These are phyloP conservation scores for Pseudozyma hubeiensis DNA, from an alignment of 1,284 basidiomycete genomes.

Conservation along the genomic window DNA sequence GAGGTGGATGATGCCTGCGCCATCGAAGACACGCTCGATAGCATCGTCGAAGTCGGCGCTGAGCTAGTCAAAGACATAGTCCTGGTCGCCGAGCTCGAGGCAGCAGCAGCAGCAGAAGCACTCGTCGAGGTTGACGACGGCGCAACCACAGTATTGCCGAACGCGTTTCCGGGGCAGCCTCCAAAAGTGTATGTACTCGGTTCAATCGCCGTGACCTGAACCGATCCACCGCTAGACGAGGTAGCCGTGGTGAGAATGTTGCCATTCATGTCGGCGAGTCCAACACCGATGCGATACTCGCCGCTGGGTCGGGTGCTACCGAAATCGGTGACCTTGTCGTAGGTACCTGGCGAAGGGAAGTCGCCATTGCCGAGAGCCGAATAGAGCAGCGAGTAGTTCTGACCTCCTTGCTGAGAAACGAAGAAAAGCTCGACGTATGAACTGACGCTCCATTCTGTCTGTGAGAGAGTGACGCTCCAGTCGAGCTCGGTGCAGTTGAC, in stretches of 20 bases:
- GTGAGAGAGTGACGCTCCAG: constrained; percentile 17
- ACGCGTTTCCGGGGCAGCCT: background rate
- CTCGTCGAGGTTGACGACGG: background rate
- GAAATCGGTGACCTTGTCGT: constrained; percentile 10
- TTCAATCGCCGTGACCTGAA: constrained; percentile 21
- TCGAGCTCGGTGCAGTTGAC: constrained; percentile 26
- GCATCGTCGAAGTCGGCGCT: background rate
- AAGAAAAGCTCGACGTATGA: constrained; percentile 31
- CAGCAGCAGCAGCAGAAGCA: background rate
- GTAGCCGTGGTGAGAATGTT: constrained; percentile 14
- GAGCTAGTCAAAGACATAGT: background rate
- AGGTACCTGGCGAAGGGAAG: constrained; percentile 15
- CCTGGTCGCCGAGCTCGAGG: background rate
- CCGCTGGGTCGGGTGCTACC: constrained; percentile 13
- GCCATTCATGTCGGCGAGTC: constrained; percentile 14
- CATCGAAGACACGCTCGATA: background rate
- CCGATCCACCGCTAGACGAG: background rate
- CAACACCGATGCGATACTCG: constrained; percentile 23
- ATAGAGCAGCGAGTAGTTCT: constrained; percentile 34
- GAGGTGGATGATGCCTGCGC: constrained; percentile 6
- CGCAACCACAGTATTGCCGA: background rate
- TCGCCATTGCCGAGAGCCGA: constrained; percentile 6
- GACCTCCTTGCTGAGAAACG: constrained; percentile 3
- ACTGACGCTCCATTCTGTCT: constrained; percentile 28
- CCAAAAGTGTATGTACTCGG: constrained; percentile 14